Conservation (phyloP, 2,329 filamentous ascomycete genomes). For the Incumbomyces lentus region DNA sequence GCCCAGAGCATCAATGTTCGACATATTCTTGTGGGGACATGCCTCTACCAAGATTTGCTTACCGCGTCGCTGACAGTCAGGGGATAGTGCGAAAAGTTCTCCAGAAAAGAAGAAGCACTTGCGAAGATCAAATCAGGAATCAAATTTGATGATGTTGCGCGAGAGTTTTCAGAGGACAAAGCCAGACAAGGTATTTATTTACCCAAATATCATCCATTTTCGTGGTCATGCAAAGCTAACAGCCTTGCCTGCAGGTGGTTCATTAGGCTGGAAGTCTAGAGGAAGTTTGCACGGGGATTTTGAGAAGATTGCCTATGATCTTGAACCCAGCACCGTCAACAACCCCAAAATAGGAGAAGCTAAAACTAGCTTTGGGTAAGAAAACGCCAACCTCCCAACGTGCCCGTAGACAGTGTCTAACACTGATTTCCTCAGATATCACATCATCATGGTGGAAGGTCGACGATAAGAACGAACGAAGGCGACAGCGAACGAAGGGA, state of each 20-base stretch:
- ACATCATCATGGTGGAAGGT: slow-evolving; percentile 59
- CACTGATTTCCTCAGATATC: slow-evolving; percentile 49
- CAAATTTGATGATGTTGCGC: slow-evolving; percentile 56
- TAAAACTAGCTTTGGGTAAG: slow-evolving; percentile 54
- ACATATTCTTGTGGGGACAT: slow-evolving; percentile 46
- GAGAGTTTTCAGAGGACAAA: slow-evolving; percentile 57
- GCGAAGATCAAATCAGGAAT: slow-evolving; percentile 48
- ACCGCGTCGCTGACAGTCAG: neutral
- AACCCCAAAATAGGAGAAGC: slow-evolving; percentile 40
- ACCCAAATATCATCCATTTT: slow-evolving; percentile 8
- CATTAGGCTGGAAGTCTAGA: slow-evolving; percentile 53
- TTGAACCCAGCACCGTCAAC: slow-evolving; percentile 49
- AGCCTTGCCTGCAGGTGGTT: slow-evolving; percentile 39
- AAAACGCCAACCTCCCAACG: slow-evolving; percentile 33
- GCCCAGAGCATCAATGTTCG: slow-evolving; percentile 55
- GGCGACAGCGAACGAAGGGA: slow-evolving; percentile 8
- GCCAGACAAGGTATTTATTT: slow-evolving; percentile 41
- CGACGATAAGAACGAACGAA: slow-evolving; percentile 36
- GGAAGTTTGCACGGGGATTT: slow-evolving; percentile 49
- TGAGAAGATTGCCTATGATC: slow-evolving; percentile 51
- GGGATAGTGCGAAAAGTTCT: slow-evolving; percentile 49
- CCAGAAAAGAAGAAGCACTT: slow-evolving; percentile 55
- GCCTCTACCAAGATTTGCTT: neutral
- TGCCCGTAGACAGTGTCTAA: slow-evolving; percentile 27
- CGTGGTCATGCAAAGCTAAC: slow-evolving; percentile 7